These are phyloP conservation scores for Lodderomyces elongisporus DNA, from an alignment of 1,139 yeast species.

Conservation along the genomic window DNA sequence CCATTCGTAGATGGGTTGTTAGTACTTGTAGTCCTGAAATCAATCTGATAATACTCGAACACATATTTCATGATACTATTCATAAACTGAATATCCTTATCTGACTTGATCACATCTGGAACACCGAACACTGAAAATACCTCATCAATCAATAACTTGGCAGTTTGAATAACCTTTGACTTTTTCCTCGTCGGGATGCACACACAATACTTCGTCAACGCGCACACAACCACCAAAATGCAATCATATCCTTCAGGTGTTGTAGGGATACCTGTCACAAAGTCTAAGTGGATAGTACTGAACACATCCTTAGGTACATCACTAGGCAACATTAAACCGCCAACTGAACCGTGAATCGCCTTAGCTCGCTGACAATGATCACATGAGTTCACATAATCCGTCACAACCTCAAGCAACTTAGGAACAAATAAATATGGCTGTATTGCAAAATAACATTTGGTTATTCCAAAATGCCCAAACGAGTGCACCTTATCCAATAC, in stretches of 20 bases:
- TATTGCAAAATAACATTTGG: no score
- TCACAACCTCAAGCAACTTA: no score
- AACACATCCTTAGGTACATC: no score
- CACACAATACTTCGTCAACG: slow-evolving; percentile 1
- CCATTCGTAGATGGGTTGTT: slow-evolving; percentile 5
- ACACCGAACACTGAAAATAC: slow-evolving; percentile 3
- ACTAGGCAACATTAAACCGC: no score
- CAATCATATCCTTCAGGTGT: slow-evolving; percentile 2
- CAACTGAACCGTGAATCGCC: no score
- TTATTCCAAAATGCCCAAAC: no score
- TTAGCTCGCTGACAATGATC: no score
- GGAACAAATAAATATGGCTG: no score
- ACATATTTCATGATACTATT: slow-evolving; percentile 1
- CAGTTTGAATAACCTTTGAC: neutral
- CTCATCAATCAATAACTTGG: slow-evolving; percentile 3
- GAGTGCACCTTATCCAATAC: no score
- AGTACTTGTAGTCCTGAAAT: slow-evolving; percentile 3
- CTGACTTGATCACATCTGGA: slow-evolving; percentile 3
- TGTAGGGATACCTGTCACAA: slow-evolving; percentile 1
- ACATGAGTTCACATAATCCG: no score
- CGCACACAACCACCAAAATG: slow-evolving; percentile 2
- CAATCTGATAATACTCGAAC: slow-evolving; percentile 3
- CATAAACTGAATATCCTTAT: slow-evolving; percentile 1
- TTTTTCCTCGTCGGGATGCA: slow-evolving; percentile 1
- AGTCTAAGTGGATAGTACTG: slow-evolving; percentile 1